Evolutionary conservation across 345 rosid species (phyloP).

Genomic region (Melastoma malabathricum): DNA sequence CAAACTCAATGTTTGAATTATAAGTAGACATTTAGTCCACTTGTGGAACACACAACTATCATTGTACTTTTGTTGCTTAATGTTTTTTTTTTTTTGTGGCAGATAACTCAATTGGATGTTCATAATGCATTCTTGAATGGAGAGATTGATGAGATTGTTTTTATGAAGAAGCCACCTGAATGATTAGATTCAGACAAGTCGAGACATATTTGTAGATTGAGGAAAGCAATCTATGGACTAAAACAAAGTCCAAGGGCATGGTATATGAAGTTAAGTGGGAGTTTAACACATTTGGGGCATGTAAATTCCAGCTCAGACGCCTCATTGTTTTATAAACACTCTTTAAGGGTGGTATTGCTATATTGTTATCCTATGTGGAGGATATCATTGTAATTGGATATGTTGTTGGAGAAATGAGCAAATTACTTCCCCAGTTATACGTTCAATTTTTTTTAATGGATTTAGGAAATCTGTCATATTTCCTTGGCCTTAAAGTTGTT

Average conservation of each 20-base stretch:
- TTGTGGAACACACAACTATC: no score
- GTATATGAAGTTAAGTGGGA: not conserved
- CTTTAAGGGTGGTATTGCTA: no score
- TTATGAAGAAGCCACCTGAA: not conserved
- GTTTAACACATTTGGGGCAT: not conserved
- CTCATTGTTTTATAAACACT: not conserved
- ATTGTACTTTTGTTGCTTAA: no score
- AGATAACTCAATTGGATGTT: no score
- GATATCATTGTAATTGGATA: not conserved
- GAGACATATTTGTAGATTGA: not conserved
- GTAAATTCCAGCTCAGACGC: not conserved
- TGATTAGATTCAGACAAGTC: not conserved
- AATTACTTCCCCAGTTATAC: not conserved
- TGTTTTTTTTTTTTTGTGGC: no score
- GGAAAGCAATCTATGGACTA: not conserved
- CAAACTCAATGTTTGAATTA: not conserved
- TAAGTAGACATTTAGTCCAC: not conserved
- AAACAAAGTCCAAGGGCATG: not conserved
- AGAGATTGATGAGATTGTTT: no score
- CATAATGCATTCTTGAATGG: no score
- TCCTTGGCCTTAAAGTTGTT: not conserved
- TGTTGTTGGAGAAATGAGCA: no score
- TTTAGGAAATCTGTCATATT: not conserved
- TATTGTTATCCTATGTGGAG: not conserved
- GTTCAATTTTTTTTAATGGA: not conserved